Conservation (phyloP, 2,329 filamentous ascomycete species). For the Trichoderma sp. region DNA sequence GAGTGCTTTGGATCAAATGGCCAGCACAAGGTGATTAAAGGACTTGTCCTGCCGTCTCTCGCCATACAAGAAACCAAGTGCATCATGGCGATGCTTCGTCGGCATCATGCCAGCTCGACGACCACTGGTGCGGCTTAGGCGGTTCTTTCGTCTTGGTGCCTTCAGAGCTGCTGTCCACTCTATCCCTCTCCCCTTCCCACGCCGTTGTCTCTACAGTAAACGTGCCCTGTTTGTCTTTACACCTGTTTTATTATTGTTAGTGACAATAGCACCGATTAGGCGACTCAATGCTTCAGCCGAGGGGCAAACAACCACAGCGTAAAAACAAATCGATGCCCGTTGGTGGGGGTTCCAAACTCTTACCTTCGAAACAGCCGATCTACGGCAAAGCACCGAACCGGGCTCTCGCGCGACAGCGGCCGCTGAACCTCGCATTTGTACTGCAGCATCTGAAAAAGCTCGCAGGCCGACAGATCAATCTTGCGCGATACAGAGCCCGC, state of each 20-base stretch:
- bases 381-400: slow-evolving; percentile 55
- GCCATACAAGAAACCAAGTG: background rate
- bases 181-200: slow-evolving; percentile 49
- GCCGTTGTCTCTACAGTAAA: slow-evolving; percentile 63
- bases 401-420: slow-evolving; percentile 44
- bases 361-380: slow-evolving; percentile 57
- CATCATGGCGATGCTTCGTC: slow-evolving; percentile 28
- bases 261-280: background rate
- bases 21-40: background rate
- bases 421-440: slow-evolving; percentile 56
- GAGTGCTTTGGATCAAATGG: background rate
- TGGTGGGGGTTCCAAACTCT: slow-evolving; percentile 27
- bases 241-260: slow-evolving; percentile 40
- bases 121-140: slow-evolving; percentile 32
- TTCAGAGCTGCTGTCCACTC: background rate
- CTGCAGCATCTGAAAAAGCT: slow-evolving; percentile 57
- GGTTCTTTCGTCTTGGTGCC: slow-evolving; percentile 2
- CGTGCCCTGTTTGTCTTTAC: slow-evolving; percentile 52
- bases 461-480: slow-evolving; percentile 54
- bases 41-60: background rate
- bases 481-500: slow-evolving; percentile 31
- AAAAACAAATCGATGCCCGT: background rate
- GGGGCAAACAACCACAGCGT: background rate
- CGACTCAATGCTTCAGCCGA: background rate
- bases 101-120: slow-evolving; percentile 35